Evolutionary conservation across 2,329 filamentous ascomycete genomes (phyloP), one percentile per base, ranked within the genome.

Genomic region (Trematosphaeria pertusa): DNA sequence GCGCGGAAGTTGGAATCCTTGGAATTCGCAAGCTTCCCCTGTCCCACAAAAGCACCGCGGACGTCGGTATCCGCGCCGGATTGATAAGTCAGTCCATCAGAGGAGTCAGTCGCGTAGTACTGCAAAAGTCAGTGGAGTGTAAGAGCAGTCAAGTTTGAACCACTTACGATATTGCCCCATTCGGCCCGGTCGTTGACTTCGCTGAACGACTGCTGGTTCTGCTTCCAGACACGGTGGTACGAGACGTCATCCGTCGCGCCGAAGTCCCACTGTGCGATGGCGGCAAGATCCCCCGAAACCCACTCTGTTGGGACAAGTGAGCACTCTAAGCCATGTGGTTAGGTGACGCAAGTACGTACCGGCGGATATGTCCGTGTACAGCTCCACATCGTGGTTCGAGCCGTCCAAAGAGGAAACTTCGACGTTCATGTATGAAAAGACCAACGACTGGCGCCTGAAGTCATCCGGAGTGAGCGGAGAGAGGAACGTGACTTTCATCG

Each of bases 321-420:
- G 52, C 36, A 18, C 34, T 40, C 7, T 22, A 21, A 21, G 18
- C 18, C 30, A n/a, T n/a, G n/a, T n/a, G n/a, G n/a, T n/a, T n/a
- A n/a, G n/a, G n/a, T n/a, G n/a, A n/a, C n/a, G n/a, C n/a, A 2
- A 31, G 10, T 28, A 67, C 79, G 65, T 65, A 87, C 84, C 85
- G 43, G 83, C 85, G 41, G 87, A 85, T 30, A 90, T 84, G 62
- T 91, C 88, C 18, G 86, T 78, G 63, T 92, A 91, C 4, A 91
- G 61, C 61, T 89, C 82, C 1, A 91, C 85, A 33, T 81, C 72
- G 65, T 91, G 88, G 1, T 75, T 57, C 2, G 64, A 64, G 9
- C 84, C 85, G 67, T 91, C 87, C 2, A 82, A 61, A 1, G 87
- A 87, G 26, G 70, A 70, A 5, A 88, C 83, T 8, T 78, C 79